phyloP scores from a whole-genome alignment of 441 rosid genomes.

The Gossypium laxum region DNA sequence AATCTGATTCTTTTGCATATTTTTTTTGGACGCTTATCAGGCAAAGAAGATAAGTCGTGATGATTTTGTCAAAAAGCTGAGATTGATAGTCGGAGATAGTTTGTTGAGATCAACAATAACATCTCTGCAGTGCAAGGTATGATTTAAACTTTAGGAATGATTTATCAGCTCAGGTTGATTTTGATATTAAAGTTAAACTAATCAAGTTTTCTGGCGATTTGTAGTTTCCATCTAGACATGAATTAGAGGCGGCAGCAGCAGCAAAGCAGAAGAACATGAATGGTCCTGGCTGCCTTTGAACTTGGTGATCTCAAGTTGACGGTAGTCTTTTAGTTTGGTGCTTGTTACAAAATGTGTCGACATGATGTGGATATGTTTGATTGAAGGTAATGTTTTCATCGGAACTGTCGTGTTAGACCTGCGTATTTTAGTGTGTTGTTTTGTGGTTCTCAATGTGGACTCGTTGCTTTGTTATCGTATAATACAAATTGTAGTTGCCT shows the following conservation, averaged over 20 bases:
- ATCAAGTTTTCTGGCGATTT: not conserved
- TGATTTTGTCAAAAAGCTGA: constrained; percentile 61
- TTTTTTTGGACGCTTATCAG: constrained; percentile 24
- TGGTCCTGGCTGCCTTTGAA: constrained; percentile 16
- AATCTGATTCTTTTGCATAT: not conserved
- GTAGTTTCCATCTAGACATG: constrained; percentile 21
- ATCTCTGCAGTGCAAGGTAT: constrained; percentile 70
- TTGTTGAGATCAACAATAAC: constrained; percentile 68
- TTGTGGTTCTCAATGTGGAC: not conserved
- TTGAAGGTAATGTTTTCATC: constrained; percentile 4
- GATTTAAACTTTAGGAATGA: not conserved
- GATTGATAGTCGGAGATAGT: constrained; percentile 63
- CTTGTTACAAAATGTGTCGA: constrained; percentile 23
- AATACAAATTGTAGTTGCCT: not conserved
- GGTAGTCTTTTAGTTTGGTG: not conserved
- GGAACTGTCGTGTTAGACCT: not conserved
- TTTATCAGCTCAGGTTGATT: not conserved
- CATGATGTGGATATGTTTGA: constrained; percentile 18
- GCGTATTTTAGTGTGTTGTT: not conserved
- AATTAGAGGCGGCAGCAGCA: not conserved
- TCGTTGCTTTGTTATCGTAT: not conserved
- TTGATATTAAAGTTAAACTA: not conserved
- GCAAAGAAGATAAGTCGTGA: constrained; percentile 50
- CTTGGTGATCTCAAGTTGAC: not conserved
- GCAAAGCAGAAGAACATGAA: constrained; percentile 17